A percentile compares a stretch with the other conserved stretches of the same genome.
These are phyloP conservation scores for Nicotiana benthamiana DNA, from an alignment of 257 asterid species.

Conservation along the genomic window DNA sequence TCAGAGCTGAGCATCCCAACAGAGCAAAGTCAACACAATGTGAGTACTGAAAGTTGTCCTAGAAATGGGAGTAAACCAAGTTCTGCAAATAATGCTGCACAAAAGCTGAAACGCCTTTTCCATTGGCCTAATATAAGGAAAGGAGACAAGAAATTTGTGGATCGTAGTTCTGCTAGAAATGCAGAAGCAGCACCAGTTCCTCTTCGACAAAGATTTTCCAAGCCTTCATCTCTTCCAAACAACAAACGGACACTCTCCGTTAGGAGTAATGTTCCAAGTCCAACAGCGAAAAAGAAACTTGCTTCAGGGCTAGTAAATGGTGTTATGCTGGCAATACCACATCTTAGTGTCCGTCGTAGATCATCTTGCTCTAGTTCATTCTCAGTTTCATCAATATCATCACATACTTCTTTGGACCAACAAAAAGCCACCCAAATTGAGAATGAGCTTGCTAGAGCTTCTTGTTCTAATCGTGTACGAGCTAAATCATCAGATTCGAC, in stretches of 20 bases:
- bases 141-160: constrained; percentile 23
- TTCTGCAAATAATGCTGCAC: constrained; percentile 33
- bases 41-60: constrained; percentile 18
- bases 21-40: constrained; percentile 24
- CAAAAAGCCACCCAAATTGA: constrained; percentile 37
- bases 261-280: constrained; percentile 54
- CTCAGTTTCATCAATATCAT: constrained; percentile 56
- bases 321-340: constrained; percentile 55
- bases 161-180: constrained; percentile 12
- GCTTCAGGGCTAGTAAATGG: constrained; percentile 68
- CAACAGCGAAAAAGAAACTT: constrained; percentile 62
- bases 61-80: constrained; percentile 23
- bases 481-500: constrained; percentile 12
- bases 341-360: constrained; percentile 27
- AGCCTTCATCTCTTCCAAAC: constrained; percentile 38
- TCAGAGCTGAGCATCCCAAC: constrained; percentile 32
- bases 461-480: constrained; percentile 19
- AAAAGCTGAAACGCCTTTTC: constrained; percentile 49
- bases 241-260: constrained; percentile 71
- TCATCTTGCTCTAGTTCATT: constrained; percentile 75
- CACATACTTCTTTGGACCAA: constrained; percentile 47
- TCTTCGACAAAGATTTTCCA: constrained; percentile 62
- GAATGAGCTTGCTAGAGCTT: constrained; percentile 32
- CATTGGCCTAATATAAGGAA: constrained; percentile 58
- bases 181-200: constrained; percentile 49